Evolutionary conservation across 164 flowering plant genomes (phyloP), one percentile per base, ranked within the genome.

Genomic region (Magnolia officinalis): DNA sequence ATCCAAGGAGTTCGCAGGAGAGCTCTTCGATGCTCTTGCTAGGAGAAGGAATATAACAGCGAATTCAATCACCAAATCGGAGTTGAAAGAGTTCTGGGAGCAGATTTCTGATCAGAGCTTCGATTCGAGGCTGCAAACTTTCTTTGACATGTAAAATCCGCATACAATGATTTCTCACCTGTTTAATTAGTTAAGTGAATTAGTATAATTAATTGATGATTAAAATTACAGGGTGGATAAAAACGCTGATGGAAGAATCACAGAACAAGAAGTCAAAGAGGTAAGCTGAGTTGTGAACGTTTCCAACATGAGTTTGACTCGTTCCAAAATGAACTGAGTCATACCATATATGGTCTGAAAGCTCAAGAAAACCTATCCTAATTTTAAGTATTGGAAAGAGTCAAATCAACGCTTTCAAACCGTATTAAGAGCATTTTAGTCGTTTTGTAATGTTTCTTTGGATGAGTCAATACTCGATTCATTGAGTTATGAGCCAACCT

Each of bases 251-350:
- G 98, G 98, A 0, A 79, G 94, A 68, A 90, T 93, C 73, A 86
- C 90, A 0, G 91, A 86, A 76, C 88, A 87, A 50, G 98, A 93
- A 79, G 95, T 93, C 74, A 89, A 76, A 80, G 94, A 93, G 95
- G 98, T 89, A 81, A 50, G 67, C 2, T 37, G 1, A 80, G 1
- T 4, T 16, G 16, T 64, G 10, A 45, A 61, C 16, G 37, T 29
- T 8, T 64, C 67, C 21, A 64, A 8, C 67, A 50, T 19, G 58
- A 50, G 20, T 69, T 50, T 70, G 72, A 49, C 58, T 19, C 72
- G 58, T 8, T 49, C n/a, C 72, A 16, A 55, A 16, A 11, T 2
- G 18, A 55, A 37, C 52, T 8, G 16, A 77, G 16, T 65, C 31
- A 31, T 10, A 63, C 19, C n/a, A 11, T 45, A 3, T 6, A 19